Base-by-base conservation (phyloP, 345 rosid species). In the Pistacia vera region DNA sequence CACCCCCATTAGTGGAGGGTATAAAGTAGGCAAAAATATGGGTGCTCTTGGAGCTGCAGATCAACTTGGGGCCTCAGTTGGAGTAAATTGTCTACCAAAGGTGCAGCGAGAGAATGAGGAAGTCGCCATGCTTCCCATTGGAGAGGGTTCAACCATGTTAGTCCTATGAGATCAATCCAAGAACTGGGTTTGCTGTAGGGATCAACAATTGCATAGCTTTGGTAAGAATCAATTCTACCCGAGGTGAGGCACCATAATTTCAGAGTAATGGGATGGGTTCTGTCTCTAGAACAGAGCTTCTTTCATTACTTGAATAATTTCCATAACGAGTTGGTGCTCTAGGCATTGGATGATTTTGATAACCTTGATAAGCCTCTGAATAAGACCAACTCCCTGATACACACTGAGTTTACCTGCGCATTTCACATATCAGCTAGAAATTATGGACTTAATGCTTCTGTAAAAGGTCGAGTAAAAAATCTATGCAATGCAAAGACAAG, bases 1-100 rank as follows among this genome's bases (percentile, higher is more conserved):
- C 46, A 22, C 48, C 48, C 55, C 81, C 83, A 46, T 74, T 28
- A 41, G 61, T 5, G 56, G 74, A 36, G 58, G 62, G 2, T 8
- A 46, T n/a, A 75, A 51, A 71, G 70, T 7, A 8, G 76, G 60
- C n/a, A 8, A 9, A 72, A 14, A 66, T 14, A 63, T 8, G 3
- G 65, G 73, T 54, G 59, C 61, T 65, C 48, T 54, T 64, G 68
- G 65, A 77, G 51, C 52, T 14, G 61, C 52, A 59, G 61, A 65
- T 56, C 20, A 72, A 71, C 46, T 25, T 38, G 72, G 48, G 38
- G 65, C 28, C 18, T 63, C 55, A 60, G 4, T 17, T 17, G 22
- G 64, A 22, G 22, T 48, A 69, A 56, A 18, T 71, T 63, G 80
- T 52, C 81, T 77, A 78, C n/a, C 22, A 59, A 14, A 20, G 33